Percentiles rank a stretch among this genome's conserved stretches.
phyloP scores from a whole-genome alignment of 768 basidiomycete species.

The Termitomyces eurrhizus region DNA sequence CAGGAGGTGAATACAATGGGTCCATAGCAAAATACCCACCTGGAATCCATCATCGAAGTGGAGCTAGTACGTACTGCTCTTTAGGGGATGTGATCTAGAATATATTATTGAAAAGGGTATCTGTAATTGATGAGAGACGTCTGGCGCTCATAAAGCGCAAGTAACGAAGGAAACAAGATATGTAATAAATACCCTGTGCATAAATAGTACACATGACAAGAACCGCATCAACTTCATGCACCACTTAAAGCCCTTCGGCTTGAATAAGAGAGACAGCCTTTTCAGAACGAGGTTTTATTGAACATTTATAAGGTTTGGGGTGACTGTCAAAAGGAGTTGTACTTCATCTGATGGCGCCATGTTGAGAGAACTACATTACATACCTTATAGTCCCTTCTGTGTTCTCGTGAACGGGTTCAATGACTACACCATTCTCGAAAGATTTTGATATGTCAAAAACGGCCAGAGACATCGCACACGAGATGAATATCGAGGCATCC shows the following conservation, averaged over 20 bases:
- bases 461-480: slow-evolving; percentile 48
- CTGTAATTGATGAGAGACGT: slow-evolving; percentile 15
- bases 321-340: slow-evolving; percentile 34
- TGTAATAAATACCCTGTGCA: slow-evolving; percentile 27
- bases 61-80: slow-evolving; percentile 2
- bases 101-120: slow-evolving; percentile 10
- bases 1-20: not conserved
- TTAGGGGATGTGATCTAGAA: slow-evolving; percentile 4
- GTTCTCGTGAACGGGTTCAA: slow-evolving; percentile 52
- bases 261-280: slow-evolving; percentile 52
- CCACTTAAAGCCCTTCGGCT: slow-evolving; percentile 29
- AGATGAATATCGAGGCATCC: slow-evolving; percentile 49
- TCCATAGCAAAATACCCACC: not conserved
- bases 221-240: not conserved
- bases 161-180: slow-evolving; percentile 29
- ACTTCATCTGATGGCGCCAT: slow-evolving; percentile 1
- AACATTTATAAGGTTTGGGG: slow-evolving; percentile 59
- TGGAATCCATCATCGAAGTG: not conserved
- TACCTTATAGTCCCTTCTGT: slow-evolving; percentile 68
- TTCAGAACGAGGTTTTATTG: slow-evolving; percentile 56
- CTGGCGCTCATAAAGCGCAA: slow-evolving; percentile 18
- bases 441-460: slow-evolving; percentile 48
- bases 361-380: slow-evolving; percentile 3
- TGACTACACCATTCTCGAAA: slow-evolving; percentile 37
- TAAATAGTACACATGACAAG: slow-evolving; percentile 1